These are phyloP conservation scores for Backusella sp. DNA, from an alignment of 192 early-diverging fungal genomes.

Conservation along the genomic window DNA sequence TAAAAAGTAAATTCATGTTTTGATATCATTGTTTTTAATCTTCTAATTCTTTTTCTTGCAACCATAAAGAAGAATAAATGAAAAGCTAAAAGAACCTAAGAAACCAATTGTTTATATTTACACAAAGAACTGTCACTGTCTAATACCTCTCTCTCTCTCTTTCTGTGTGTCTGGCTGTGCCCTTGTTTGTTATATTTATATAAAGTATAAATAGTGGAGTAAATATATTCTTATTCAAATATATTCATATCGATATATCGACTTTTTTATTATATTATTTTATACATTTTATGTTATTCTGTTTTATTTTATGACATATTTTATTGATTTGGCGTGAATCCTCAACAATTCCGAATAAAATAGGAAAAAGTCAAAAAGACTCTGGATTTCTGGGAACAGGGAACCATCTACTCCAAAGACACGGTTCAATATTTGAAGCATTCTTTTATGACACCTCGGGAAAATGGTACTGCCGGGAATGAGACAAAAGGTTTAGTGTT, in stretches of 20 bases:
- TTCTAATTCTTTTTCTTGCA: not conserved
- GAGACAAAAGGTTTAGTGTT: slow-evolving; percentile 18
- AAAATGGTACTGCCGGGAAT: not conserved
- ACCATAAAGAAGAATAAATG: not conserved
- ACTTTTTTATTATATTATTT: not conserved
- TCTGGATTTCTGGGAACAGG: slow-evolving; percentile 41
- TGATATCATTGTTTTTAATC: not conserved
- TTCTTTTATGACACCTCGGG: slow-evolving; percentile 19
- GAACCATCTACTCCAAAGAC: slow-evolving; percentile 32
- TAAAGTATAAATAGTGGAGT: not conserved
- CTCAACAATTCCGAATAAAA: slow-evolving; percentile 15
- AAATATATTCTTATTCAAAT: slow-evolving; percentile 4
- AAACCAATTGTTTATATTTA: not conserved
- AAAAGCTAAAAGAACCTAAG: too few relatives aligned
- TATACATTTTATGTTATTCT: not conserved
- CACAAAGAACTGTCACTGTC: not conserved
- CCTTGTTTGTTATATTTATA: not conserved
- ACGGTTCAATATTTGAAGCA: slow-evolving; percentile 27
- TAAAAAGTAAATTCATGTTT: not conserved
- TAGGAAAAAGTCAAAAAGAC: slow-evolving; percentile 43
- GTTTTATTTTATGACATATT: slow-evolving; percentile 12
- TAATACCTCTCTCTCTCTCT: not conserved
- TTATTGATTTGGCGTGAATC: not conserved
- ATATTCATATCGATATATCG: not conserved
- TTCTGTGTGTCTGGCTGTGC: not conserved